phyloP scores from a whole-genome alignment of 2,329 filamentous ascomycete species.

The Fusarium sp. region DNA sequence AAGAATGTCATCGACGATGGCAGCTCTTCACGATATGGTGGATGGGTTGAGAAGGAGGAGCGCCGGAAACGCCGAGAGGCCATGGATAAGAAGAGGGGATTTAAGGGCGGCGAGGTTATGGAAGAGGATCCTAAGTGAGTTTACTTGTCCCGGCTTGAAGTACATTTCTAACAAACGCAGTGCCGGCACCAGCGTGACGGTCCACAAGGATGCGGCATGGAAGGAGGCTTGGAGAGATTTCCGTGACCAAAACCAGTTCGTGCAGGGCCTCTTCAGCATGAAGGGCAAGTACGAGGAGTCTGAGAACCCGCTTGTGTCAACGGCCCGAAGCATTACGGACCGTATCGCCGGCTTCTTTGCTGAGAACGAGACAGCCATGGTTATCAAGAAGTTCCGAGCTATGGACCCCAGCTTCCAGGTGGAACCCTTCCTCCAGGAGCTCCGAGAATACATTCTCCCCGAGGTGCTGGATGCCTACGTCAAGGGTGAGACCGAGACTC shows the following conservation, averaged over 20 bases:
- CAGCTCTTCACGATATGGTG: slow-evolving; percentile 94
- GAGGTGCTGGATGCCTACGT: slow-evolving; percentile 98
- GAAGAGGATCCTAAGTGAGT: slow-evolving; percentile 91
- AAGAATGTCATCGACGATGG: slow-evolving; percentile 98
- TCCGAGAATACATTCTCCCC: slow-evolving; percentile 97
- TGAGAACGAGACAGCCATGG: slow-evolving; percentile 96
- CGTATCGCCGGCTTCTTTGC: slow-evolving; percentile 95
- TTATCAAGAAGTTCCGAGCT: slow-evolving; percentile 96
- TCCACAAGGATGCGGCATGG: slow-evolving; percentile 98
- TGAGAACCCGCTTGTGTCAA: slow-evolving; percentile 94
- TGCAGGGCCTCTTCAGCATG: slow-evolving; percentile 88
- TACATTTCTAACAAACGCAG: slow-evolving; percentile 61
- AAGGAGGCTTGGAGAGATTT: slow-evolving; percentile 99
- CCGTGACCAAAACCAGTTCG: slow-evolving; percentile 87
- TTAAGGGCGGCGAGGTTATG: slow-evolving; percentile 65
- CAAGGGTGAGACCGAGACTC: slow-evolving; percentile 89
- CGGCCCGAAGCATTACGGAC: slow-evolving; percentile 93
- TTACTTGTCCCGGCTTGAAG: neutral
- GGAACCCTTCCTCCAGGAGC: slow-evolving; percentile 93
- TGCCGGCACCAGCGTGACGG: slow-evolving; percentile 90
- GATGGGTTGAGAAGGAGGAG: slow-evolving; percentile 97
- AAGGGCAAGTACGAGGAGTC: slow-evolving; percentile 94
- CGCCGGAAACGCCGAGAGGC: slow-evolving; percentile 81
- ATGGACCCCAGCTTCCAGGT: slow-evolving; percentile 97
- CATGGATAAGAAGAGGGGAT: slow-evolving; percentile 71